Evolutionary conservation across 75 land plant genomes (phyloP).

Genomic region (Cupressus sempervirens): DNA sequence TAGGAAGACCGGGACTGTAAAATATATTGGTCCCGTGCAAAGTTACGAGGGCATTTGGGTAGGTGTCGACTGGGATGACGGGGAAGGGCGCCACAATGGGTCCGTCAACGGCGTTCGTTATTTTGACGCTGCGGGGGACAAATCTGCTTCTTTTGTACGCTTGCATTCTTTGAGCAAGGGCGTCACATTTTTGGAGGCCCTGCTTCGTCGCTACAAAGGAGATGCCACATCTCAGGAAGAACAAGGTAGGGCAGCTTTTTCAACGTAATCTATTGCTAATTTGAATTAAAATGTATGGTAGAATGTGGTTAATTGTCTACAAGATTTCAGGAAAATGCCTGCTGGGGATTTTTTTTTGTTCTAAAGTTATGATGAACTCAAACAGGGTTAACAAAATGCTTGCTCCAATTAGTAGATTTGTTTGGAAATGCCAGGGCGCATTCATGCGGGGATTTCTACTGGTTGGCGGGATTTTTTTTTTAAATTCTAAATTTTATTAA

Average conservation of each 20-base stretch:
- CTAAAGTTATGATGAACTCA: background rate
- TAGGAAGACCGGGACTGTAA: conserved; percentile 60
- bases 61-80: conserved; percentile 91
- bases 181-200: conserved; percentile 40
- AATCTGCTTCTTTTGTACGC: conserved; percentile 73
- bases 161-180: conserved; percentile 56
- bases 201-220: conserved; percentile 33
- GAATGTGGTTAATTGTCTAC: background rate
- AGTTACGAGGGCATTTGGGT: conserved; percentile 77
- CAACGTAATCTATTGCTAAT: background rate
- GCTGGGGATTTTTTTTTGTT: background rate
- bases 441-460: background rate
- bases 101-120: conserved; percentile 66
- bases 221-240: conserved; percentile 48
- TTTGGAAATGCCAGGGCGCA: background rate
- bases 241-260: conserved; percentile 22
- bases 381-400: background rate
- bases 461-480: background rate
- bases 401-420: background rate
- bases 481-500: no score
- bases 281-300: no score
- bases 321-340: background rate
- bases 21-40: conserved; percentile 62
- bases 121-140: conserved; percentile 36
- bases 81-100: conserved; percentile 74